phyloP scores from a whole-genome alignment of 345 rosid species.

The Erodium maritimum region DNA sequence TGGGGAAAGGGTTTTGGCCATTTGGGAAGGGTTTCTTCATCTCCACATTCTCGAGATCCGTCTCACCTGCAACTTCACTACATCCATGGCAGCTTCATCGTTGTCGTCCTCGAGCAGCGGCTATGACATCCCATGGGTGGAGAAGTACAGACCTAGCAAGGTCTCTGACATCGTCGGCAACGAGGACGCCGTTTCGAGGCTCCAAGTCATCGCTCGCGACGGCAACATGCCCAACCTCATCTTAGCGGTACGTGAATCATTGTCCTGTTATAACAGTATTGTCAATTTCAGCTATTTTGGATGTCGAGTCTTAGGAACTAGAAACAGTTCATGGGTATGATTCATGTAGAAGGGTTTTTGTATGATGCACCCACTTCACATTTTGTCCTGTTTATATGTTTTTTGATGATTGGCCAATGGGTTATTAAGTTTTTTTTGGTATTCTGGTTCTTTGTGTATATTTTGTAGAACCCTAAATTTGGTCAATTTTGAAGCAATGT shows the following conservation, averaged over 20 bases:
- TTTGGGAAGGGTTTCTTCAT: not conserved
- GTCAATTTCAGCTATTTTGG: too few species aligned
- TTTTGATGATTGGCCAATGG: too few species aligned
- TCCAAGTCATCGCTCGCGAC: conserved; percentile 85
- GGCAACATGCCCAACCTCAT: conserved; percentile 98
- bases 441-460: too few species aligned
- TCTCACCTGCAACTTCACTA: not conserved
- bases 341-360: too few species aligned
- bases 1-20: not conserved
- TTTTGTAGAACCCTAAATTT: not conserved
- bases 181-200: conserved; percentile 79
- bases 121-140: conserved; percentile 96
- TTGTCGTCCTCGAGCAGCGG: conserved; percentile 32
- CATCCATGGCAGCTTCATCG: conserved; percentile 39
- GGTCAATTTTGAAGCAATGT: not conserved
- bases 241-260: conserved; percentile 32
- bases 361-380: too few species aligned
- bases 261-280: too few species aligned
- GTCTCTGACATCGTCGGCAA: conserved; percentile 81
- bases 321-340: too few species aligned
- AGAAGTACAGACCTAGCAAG: conserved; percentile 79
- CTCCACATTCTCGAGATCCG: not conserved
- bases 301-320: too few species aligned
- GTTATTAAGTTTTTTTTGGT: too few species aligned
- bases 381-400: too few species aligned